These are phyloP conservation scores for Fusarium penzigii DNA, from an alignment of 2,329 filamentous ascomycete genomes.

Conservation along the genomic window DNA sequence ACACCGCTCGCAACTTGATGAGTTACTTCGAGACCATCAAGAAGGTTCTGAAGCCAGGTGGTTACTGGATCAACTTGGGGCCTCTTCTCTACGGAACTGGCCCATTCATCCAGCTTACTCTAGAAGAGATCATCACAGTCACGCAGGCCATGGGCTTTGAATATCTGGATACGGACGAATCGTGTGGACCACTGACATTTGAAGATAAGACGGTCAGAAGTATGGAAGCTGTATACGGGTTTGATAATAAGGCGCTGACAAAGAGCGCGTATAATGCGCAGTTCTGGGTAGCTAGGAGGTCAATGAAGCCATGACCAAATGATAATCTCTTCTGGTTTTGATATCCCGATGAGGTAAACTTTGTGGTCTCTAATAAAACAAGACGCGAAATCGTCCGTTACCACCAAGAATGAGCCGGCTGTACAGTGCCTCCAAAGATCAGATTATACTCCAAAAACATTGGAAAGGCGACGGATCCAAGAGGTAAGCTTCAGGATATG, in stretches of 20 bases:
- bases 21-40: constrained; percentile 56
- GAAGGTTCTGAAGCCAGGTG: constrained; percentile 46
- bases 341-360: too few relatives aligned
- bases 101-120: constrained; percentile 54
- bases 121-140: constrained; percentile 53
- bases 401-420: too few relatives aligned
- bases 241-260: constrained; percentile 50
- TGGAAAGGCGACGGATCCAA: too few relatives aligned
- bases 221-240: constrained; percentile 53
- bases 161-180: constrained; percentile 44
- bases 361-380: too few relatives aligned
- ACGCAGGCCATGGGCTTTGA: constrained; percentile 52
- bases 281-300: constrained; percentile 49
- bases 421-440: too few relatives aligned
- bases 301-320: constrained; percentile 6
- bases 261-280: constrained; percentile 57
- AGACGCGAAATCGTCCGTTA: too few relatives aligned
- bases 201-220: constrained; percentile 42
- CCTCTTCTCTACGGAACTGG: constrained; percentile 56
- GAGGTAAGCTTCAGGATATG: too few relatives aligned
- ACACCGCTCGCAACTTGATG: constrained; percentile 58
- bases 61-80: constrained; percentile 57
- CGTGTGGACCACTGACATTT: constrained; percentile 46
- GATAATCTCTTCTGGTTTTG: too few relatives aligned
- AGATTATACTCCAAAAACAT: too few relatives aligned